Conservation (phyloP, 345 rosid species). For the Aquilaria malaccensis region DNA sequence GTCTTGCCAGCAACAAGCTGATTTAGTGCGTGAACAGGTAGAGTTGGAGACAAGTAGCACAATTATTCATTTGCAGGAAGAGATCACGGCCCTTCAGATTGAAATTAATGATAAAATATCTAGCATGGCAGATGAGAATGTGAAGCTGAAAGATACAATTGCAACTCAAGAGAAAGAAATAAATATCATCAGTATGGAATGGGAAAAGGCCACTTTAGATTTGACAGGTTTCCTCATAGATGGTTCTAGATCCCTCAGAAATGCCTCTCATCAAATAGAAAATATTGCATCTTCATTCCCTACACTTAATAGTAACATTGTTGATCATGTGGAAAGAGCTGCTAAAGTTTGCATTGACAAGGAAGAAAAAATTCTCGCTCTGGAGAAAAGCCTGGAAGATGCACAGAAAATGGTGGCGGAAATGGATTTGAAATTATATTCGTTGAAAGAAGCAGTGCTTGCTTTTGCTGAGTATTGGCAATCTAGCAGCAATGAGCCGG, state of each 20-base stretch:
- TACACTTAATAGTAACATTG: constrained; percentile 43
- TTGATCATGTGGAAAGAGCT: constrained; percentile 69
- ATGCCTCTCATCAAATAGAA: constrained; percentile 63
- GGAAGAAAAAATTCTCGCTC: constrained; percentile 64
- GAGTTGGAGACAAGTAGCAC: constrained; percentile 75
- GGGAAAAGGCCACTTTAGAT: constrained; percentile 87
- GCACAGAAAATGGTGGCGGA: constrained; percentile 63
- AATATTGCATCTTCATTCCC: constrained; percentile 68
- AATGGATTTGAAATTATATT: constrained; percentile 67
- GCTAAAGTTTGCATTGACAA: constrained; percentile 69
- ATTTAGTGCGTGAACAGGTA: constrained; percentile 67
- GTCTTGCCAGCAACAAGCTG: constrained; percentile 52
- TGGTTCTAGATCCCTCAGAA: constrained; percentile 81
- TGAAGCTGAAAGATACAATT: constrained; percentile 34
- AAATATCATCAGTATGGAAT: constrained; percentile 38
- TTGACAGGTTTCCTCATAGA: constrained; percentile 71
- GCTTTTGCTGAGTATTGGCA: constrained; percentile 49
- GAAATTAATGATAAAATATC: constrained; percentile 52
- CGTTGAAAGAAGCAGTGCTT: constrained; percentile 62
- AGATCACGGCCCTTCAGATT: constrained; percentile 49
- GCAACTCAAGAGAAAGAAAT: constrained; percentile 59
- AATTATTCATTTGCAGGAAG: constrained; percentile 80
- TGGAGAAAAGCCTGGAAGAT: constrained; percentile 81
- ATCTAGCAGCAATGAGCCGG: constrained; percentile 24
- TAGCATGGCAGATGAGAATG: constrained; percentile 46